These are phyloP conservation scores for Umbellularia californica DNA, from an alignment of 164 flowering plant species.

Conservation along the genomic window DNA sequence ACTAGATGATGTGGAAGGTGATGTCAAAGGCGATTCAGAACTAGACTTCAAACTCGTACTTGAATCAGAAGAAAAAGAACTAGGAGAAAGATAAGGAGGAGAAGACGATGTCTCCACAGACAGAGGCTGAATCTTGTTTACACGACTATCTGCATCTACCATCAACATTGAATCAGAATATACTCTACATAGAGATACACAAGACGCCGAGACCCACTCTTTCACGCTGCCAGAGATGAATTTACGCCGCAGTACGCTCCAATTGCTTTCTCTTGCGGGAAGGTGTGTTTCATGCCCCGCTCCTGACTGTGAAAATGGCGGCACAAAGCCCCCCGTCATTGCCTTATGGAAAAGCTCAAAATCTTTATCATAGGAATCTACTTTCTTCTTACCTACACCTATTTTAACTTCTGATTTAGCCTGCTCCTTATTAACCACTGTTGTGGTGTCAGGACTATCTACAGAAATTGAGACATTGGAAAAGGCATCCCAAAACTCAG, in stretches of 20 bases:
- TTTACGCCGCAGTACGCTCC: conserved; percentile 56
- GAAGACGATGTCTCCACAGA: conserved; percentile 25
- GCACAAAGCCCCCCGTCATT: conserved; percentile 66
- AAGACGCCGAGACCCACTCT: conserved; percentile 44
- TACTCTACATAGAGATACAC: conserved; percentile 40
- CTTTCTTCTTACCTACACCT: conserved; percentile 38
- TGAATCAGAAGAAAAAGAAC: conserved; percentile 43
- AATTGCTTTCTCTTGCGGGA: conserved; percentile 68
- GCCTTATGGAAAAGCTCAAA: conserved; percentile 66
- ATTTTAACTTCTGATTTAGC: conserved; percentile 8
- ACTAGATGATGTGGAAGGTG: conserved; percentile 62
- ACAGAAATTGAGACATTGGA: conserved; percentile 20
- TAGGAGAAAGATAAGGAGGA: conserved; percentile 38
- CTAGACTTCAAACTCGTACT: conserved; percentile 37
- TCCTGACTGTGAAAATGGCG: conserved; percentile 52
- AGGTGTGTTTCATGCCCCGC: conserved; percentile 50
- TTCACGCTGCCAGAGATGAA: conserved; percentile 48
- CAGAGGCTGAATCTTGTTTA: conserved; percentile 22
- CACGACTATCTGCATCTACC: conserved; percentile 21
- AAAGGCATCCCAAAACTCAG: conserved; percentile 70
- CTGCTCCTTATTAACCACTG: conserved; percentile 6
- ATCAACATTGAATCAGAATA: conserved; percentile 60
- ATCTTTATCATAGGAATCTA: conserved; percentile 57
- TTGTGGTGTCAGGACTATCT: conserved; percentile 18
- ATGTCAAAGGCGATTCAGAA: conserved; percentile 56